Evolutionary conservation across 257 asterid species (phyloP), one percentile per base, ranked within the genome.

Genomic region (Petunia secreta): DNA sequence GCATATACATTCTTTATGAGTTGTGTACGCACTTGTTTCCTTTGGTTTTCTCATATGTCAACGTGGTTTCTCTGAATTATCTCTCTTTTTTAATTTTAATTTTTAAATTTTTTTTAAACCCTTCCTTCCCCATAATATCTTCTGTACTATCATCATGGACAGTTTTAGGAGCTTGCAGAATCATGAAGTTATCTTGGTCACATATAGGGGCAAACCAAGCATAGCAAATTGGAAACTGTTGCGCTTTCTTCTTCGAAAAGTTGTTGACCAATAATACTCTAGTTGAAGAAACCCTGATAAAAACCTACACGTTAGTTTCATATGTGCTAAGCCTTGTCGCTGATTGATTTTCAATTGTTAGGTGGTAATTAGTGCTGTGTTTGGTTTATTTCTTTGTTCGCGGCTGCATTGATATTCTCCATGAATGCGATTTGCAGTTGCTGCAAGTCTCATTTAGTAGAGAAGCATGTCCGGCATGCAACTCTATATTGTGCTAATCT

Each of bases 241-340:
- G n/a, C 57, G 4, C 8, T 44, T 68, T 68, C 58, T 8, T 44
- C 54, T 44, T 68, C 9, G 8, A 39, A 44, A 68, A 68, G 57
- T 44, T 68, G 75, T 44, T 68, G 41, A 44, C 39, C 54, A 68
- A 43, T 9, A 16, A 16, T 1, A 41, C 75, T 44, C 16, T 68
- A 68, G 5, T 44, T 16, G 57, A 67, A 40, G 55, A 68, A 44
- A 43, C 3, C 75, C n/a, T 68, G 57, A 68, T 68, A n/a, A 44
- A 68, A 37, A 44, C 25, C 16, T 44, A 44, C n/a, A n/a, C 2
- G 1, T 16, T 44, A 16, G 57, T 16, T 68, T 43, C 57, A 44
- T 68, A 7, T 50, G 4, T 44, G 57, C 48, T 39, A 4, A 43
- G 44, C 9, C 40, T 43, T 43, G 75, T 16, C 8, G 2, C 15